Percentiles rank a stretch among this genome's conserved stretches.
Conservation (phyloP, 768 basidiomycete genomes). For the Amyloporia xantha region DNA sequence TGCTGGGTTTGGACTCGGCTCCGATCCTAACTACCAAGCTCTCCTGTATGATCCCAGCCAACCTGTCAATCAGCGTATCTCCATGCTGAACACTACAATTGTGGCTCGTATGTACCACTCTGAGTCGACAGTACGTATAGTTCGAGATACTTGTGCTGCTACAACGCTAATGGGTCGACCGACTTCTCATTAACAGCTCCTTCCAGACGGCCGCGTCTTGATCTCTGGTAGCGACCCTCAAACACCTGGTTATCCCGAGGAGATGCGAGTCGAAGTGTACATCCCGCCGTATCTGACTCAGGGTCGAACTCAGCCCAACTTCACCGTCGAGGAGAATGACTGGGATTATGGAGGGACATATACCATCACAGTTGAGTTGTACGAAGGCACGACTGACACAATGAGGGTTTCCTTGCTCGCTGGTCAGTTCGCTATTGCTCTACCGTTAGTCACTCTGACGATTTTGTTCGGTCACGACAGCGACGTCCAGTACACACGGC, state of each 20-base stretch:
- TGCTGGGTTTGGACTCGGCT: conserved; percentile 68
- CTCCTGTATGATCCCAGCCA: conserved; percentile 64
- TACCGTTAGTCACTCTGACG: background rate
- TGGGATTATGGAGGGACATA: conserved; percentile 56
- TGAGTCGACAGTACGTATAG: conserved; percentile 41
- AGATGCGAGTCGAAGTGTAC: conserved; percentile 76
- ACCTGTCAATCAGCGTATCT: conserved; percentile 54
- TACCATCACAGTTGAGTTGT: conserved; percentile 39
- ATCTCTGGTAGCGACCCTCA: conserved; percentile 74
- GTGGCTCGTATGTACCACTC: conserved; percentile 78
- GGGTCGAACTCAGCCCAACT: conserved; percentile 56
- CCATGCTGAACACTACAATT: conserved; percentile 60
- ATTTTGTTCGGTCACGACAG: conserved; percentile 25
- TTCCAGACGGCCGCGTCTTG: conserved; percentile 69
- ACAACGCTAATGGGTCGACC: too few relatives aligned
- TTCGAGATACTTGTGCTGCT: background rate
- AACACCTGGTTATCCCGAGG: conserved; percentile 57
- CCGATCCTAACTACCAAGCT: conserved; percentile 55
- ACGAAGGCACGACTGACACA: conserved; percentile 33
- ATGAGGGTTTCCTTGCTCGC: conserved; percentile 62
- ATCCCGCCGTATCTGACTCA: conserved; percentile 78
- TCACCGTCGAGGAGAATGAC: conserved; percentile 51
- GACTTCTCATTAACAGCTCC: conserved; percentile 30
- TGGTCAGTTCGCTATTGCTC: conserved; percentile 35
- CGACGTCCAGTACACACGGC: conserved; percentile 71